A percentile compares a stretch with the other conserved stretches of the same genome.
These are phyloP conservation scores for Bocquillonia castaneifolia DNA, from an alignment of 441 rosid species.

Conservation along the genomic window DNA sequence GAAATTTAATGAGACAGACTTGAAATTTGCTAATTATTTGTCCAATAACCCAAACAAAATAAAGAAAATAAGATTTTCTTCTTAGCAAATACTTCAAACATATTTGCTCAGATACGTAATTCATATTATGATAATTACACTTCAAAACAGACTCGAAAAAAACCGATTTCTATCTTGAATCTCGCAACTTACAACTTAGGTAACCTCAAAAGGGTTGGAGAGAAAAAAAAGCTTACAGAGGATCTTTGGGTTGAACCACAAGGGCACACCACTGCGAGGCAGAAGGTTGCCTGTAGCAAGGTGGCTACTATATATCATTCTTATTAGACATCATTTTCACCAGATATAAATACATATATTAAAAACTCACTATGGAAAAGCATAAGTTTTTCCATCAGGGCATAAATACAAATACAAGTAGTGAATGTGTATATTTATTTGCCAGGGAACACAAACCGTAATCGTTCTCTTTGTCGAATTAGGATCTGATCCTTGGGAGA, in stretches of 20 bases:
- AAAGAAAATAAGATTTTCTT: no score
- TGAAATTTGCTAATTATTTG: no score
- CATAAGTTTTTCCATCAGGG: constrained; percentile 23
- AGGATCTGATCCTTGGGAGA: constrained; percentile 71
- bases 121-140: constrained; percentile 1
- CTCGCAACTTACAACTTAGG: constrained; percentile 22
- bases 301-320: constrained; percentile 23
- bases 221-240: constrained; percentile 10
- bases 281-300: constrained; percentile 18
- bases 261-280: constrained; percentile 15
- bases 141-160: not conserved
- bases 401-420: constrained; percentile 10
- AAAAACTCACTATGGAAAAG: constrained; percentile 26
- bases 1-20: no score
- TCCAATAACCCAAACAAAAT: no score
- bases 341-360: constrained; percentile 25
- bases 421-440: constrained; percentile 44
- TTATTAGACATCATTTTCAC: constrained; percentile 35
- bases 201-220: constrained; percentile 1
- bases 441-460: constrained; percentile 75
- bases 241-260: constrained; percentile 14
- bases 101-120: not conserved
- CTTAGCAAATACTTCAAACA: no score
- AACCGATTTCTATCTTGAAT: constrained; percentile 13
- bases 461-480: constrained; percentile 65